phyloP scores from a whole-genome alignment of 192 early-diverging fungal species.

The Funneliformis geosporum region DNA sequence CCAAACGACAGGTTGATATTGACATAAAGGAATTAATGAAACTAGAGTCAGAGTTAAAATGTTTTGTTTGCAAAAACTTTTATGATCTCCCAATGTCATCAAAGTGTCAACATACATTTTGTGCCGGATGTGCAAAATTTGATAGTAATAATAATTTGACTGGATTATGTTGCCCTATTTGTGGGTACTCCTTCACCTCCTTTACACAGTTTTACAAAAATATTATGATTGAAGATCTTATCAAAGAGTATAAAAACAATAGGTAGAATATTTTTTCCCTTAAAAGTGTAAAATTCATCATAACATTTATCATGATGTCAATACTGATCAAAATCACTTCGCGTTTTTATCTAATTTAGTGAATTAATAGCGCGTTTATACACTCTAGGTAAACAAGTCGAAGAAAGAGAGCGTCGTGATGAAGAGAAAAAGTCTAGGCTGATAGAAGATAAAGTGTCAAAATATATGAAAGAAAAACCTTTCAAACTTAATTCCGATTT shows the following conservation, averaged over 20 bases:
- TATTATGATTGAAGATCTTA: constrained; percentile 15
- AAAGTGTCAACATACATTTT: constrained; percentile 31
- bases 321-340: neutral
- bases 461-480: neutral
- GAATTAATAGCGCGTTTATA: neutral
- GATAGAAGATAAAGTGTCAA: neutral
- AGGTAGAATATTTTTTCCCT: neutral
- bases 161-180: neutral
- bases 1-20: neutral
- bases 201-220: constrained; percentile 12
- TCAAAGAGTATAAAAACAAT: constrained; percentile 15
- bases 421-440: neutral
- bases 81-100: constrained; percentile 7
- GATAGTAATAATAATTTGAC: neutral
- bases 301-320: no score
- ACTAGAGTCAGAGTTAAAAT: neutral
- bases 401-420: neutral
- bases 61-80: constrained; percentile 18
- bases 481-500: neutral
- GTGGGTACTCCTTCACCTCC: neutral
- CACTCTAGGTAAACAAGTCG: neutral
- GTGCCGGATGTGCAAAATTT: neutral
- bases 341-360: neutral
- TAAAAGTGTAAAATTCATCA: neutral
- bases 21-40: neutral